Percentiles rank a stretch among this genome's conserved stretches.
These are phyloP conservation scores for Fraxinus sp. DNA, from an alignment of 305 asterid species.

Conservation along the genomic window DNA sequence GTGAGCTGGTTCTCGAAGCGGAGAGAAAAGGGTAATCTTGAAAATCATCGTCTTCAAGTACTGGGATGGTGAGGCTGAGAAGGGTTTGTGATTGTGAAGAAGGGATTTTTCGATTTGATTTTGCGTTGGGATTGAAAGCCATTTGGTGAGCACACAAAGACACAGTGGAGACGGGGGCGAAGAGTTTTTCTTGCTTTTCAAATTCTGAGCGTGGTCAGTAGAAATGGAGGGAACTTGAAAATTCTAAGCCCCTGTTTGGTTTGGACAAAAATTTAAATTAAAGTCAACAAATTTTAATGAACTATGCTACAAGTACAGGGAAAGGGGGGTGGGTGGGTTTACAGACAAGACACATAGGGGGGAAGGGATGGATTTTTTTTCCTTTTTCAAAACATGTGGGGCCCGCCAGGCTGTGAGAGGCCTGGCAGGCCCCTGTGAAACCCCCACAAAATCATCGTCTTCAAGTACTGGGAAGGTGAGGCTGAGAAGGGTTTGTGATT, in stretches of 20 bases:
- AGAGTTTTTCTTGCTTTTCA: slow-evolving; percentile 17
- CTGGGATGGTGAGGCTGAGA: slow-evolving; percentile 20
- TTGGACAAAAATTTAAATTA: too few species aligned
- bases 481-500: slow-evolving; percentile 26
- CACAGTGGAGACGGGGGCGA: neutral
- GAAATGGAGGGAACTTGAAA: slow-evolving; percentile 41
- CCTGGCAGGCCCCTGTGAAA: too few species aligned
- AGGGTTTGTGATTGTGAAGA: slow-evolving; percentile 24
- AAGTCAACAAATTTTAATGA: too few species aligned
- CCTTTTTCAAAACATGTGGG: too few species aligned
- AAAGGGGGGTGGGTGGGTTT: too few species aligned
- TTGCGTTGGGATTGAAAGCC: slow-evolving; percentile 43
- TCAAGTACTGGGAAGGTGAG: slow-evolving; percentile 21
- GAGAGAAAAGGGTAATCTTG: slow-evolving; percentile 44
- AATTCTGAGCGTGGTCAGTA: slow-evolving; percentile 12
- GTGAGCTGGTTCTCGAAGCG: slow-evolving; percentile 32
- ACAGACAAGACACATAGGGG: too few species aligned
- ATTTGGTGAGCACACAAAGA: slow-evolving; percentile 19
- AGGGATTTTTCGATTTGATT: slow-evolving; percentile 22
- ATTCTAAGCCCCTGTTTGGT: neutral
- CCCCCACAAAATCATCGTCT: slow-evolving; percentile 45
- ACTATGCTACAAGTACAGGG: too few species aligned
- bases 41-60: slow-evolving; percentile 50
- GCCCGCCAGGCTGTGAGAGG: too few species aligned
- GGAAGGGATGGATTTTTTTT: too few species aligned